Conservation (phyloP, 306 rosid genomes). For the Trifolium fragiferum region DNA sequence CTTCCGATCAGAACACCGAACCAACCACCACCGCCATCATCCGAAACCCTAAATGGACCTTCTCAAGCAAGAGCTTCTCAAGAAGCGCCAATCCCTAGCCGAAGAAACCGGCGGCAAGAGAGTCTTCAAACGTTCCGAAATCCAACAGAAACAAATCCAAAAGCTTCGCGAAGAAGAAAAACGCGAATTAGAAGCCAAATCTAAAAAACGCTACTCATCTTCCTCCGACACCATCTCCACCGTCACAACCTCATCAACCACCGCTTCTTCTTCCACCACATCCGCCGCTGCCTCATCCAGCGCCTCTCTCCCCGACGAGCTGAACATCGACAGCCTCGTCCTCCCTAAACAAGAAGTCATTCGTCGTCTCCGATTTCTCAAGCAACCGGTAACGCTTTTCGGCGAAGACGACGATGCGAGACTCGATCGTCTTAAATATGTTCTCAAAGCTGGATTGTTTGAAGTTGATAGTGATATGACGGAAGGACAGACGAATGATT, state of each 20-base stretch:
- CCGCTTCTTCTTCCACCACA: slow-evolving; percentile 41
- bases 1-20: neutral
- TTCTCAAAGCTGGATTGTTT: slow-evolving; percentile 79
- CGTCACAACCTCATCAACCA: slow-evolving; percentile 41
- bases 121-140: slow-evolving; percentile 91
- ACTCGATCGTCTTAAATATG: slow-evolving; percentile 82
- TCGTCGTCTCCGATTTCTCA: slow-evolving; percentile 89
- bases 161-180: slow-evolving; percentile 91
- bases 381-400: slow-evolving; percentile 90
- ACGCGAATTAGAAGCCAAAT: slow-evolving; percentile 85
- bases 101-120: slow-evolving; percentile 81
- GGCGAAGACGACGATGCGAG: slow-evolving; percentile 92
- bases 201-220: slow-evolving; percentile 58
- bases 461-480: slow-evolving; percentile 98
- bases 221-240: slow-evolving; percentile 46
- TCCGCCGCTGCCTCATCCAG: slow-evolving; percentile 43
- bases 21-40: neutral
- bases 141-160: slow-evolving; percentile 81
- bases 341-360: slow-evolving; percentile 84
- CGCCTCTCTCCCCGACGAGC: slow-evolving; percentile 66
- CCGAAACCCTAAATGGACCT: slow-evolving; percentile 71
- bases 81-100: slow-evolving; percentile 79
- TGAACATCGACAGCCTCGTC: slow-evolving; percentile 80
- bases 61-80: slow-evolving; percentile 77
- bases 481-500: slow-evolving; percentile 96